Evolutionary conservation across 441 rosid species (phyloP), one percentile per base, ranked within the genome.

Genomic region (Adansonia grandidieri): DNA sequence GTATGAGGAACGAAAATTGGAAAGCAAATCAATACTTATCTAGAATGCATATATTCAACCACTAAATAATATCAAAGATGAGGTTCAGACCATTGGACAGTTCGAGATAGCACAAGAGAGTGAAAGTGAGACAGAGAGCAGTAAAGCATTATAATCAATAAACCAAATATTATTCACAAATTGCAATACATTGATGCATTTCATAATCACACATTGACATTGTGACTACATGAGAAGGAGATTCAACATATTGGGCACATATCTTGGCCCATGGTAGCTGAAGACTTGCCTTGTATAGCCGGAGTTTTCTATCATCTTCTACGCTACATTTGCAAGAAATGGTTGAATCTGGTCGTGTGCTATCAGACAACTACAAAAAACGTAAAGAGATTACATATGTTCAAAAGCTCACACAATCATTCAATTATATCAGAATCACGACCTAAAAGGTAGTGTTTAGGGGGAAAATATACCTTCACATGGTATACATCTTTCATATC

Each of bases 291-390:
- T 88, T 87, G 58, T 87, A 83, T 9, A 88, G 80, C 19, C 62
- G 66, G 60, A 88, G 89, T 42, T 73, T 82, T 50, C 84, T 77
- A 64, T 84, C 87, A 57, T 87, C 84, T 32, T 53, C 69, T 14
- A 88, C 75, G 14, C 48, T 62, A 66, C 91, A 90, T 81, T 90
- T 90, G 86, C 97, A 90, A 0, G 91, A 82, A 60, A 94, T 60
- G 17, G 80, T 82, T 71, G 80, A 71, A 70, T 84, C 78, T 28
- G 89, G 92, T 48, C 81, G 74, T 22, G 77, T 83, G 51, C 77
- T 82, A 84, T 90, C 94, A 71, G 85, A 84, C 78, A 92, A 76
- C 96, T 93, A 74, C 19, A 74, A 24, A 73, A 65, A 78, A 44
- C 1, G 73, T 66, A 76, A 75, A 45, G 22, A 71, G 70, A 75